Percentiles rank a stretch among this genome's conserved stretches.
These are phyloP conservation scores for Crataegus laevigata DNA, from an alignment of 306 rosid species.

Conservation along the genomic window DNA sequence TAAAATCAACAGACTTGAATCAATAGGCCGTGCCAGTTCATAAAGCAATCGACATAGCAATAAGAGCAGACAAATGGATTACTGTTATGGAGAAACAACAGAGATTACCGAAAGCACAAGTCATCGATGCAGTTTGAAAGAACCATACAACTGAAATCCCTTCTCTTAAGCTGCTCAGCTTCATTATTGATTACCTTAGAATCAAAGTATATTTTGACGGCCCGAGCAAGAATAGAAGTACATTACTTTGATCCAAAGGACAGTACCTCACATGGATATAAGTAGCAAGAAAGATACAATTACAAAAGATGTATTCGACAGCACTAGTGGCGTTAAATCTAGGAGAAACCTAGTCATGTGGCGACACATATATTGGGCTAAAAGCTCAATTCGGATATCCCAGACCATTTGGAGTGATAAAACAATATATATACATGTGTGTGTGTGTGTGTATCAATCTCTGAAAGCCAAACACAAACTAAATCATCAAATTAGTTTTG, in stretches of 20 bases:
- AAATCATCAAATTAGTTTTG: not conserved
- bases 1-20: too few species aligned
- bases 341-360: not conserved
- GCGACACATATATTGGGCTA: not conserved
- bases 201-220: not conserved
- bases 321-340: not conserved
- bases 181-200: not conserved
- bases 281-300: not conserved
- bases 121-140: not conserved
- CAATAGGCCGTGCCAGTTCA: too few species aligned
- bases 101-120: not conserved
- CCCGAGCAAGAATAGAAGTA: not conserved
- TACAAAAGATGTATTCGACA: not conserved
- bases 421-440: not conserved
- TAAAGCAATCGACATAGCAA: too few species aligned
- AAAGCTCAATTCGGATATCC: not conserved
- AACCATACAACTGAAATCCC: not conserved
- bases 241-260: not conserved
- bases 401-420: not conserved
- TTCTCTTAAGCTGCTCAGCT: not conserved
- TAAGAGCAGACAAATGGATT: not conserved
- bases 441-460: not conserved
- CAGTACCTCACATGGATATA: not conserved
- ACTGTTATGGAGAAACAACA: not conserved
- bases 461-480: not conserved